These are phyloP conservation scores for Clohesyomyces aquaticus DNA, from an alignment of 495 filamentous ascomycete genomes.

Conservation along the genomic window DNA sequence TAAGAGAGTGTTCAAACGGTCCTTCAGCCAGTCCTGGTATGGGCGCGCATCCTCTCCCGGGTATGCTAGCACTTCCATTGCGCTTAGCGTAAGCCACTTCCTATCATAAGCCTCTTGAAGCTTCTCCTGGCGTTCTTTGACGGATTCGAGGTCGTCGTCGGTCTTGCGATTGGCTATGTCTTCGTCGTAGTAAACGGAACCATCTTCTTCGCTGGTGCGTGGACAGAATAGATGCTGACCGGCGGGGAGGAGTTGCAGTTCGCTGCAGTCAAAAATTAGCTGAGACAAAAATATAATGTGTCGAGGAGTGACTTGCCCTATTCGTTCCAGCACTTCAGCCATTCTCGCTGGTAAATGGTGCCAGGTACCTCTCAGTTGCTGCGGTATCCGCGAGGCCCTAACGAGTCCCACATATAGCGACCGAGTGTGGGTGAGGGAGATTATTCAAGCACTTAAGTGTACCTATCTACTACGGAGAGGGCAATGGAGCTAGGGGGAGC, in stretches of 20 bases:
- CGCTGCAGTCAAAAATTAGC: conserved; percentile 27
- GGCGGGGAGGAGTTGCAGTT: conserved; percentile 41
- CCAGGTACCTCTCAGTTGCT: neutral
- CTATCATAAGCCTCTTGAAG: conserved; percentile 56
- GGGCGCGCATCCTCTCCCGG: conserved; percentile 62
- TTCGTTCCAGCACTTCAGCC: conserved; percentile 38
- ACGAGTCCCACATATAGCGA: too few relatives aligned
- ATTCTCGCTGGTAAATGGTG: conserved; percentile 13
- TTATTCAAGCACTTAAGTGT: too few relatives aligned
- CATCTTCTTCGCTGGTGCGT: conserved; percentile 41
- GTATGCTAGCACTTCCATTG: conserved; percentile 70
- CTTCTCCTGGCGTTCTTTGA: conserved; percentile 28
- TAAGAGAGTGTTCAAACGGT: conserved; percentile 59
- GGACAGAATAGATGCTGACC: conserved; percentile 50
- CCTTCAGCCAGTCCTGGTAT: conserved; percentile 62
- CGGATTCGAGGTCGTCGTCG: conserved; percentile 23
- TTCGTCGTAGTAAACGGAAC: conserved; percentile 44
- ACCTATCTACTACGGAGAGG: too few relatives aligned
- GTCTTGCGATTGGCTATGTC: conserved; percentile 34
- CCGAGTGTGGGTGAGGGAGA: too few relatives aligned
- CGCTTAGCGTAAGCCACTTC: conserved; percentile 62
- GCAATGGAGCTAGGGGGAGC: too few relatives aligned
- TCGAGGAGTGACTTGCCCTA: conserved; percentile 29
- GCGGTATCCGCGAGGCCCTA: neutral
- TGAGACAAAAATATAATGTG: conserved; percentile 2